phyloP scores from a whole-genome alignment of 169 alveolate species.

The Plasmodium knowlesi region DNA sequence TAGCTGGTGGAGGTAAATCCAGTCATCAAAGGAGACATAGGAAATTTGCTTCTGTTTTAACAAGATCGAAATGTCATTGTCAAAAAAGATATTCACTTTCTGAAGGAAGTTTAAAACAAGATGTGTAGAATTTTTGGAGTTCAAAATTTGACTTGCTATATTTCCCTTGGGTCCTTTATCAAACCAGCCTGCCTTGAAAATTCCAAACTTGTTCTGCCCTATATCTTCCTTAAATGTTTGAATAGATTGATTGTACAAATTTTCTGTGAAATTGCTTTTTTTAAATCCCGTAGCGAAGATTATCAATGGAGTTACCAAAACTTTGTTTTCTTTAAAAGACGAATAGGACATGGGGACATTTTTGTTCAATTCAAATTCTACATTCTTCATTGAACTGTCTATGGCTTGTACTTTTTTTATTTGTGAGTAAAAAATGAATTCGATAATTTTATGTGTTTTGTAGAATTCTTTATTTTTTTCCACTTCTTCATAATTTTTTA shows the following conservation, averaged over 20 bases:
- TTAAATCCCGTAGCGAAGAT: constrained; percentile 68
- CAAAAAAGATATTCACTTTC: constrained; percentile 14
- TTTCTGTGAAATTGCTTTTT: constrained; percentile 30
- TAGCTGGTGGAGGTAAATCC: constrained; percentile 39
- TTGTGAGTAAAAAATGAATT: constrained; percentile 54
- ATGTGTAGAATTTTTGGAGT: constrained; percentile 7
- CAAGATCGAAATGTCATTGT: constrained; percentile 40
- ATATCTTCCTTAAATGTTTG: constrained; percentile 29
- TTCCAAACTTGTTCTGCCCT: constrained; percentile 10
- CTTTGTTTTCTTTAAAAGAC: not conserved
- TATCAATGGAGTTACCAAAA: constrained; percentile 28
- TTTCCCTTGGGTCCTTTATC: constrained; percentile 59
- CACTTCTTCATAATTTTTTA: constrained; percentile 27
- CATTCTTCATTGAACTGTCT: constrained; percentile 20
- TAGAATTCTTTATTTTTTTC: constrained; percentile 62
- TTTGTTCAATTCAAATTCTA: constrained; percentile 44
- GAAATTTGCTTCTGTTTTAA: constrained; percentile 28
- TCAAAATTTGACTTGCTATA: constrained; percentile 56
- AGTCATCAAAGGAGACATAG: constrained; percentile 26
- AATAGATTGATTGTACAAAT: constrained; percentile 53
- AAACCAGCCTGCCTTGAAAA: constrained; percentile 69
- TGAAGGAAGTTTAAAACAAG: constrained; percentile 40
- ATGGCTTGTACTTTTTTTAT: constrained; percentile 12
- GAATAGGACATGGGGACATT: not conserved
- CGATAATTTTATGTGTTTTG: constrained; percentile 42